Evolutionary conservation across 805 yeast species (phyloP).

Genomic region (Saturnispora gosingensis): DNA sequence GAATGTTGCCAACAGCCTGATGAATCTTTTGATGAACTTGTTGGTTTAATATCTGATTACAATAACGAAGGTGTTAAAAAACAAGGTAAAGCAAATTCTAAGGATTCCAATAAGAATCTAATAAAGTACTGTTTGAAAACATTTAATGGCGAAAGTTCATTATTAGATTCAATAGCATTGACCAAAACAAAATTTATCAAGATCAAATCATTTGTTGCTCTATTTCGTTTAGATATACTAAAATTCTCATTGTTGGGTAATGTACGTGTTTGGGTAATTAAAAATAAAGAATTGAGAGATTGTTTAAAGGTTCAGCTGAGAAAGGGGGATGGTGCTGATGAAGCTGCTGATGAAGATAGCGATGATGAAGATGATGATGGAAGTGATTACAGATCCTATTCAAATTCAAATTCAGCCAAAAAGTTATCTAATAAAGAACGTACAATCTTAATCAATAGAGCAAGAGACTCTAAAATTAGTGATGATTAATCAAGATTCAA

Average conservation of each 20-base stretch:
- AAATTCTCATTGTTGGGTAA: constrained; percentile 46
- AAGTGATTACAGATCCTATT: background rate
- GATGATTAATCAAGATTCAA: background rate
- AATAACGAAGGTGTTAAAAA: constrained; percentile 43
- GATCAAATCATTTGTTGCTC: constrained; percentile 43
- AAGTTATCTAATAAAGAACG: constrained; percentile 4
- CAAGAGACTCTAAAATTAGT: constrained; percentile 4
- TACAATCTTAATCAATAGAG: constrained; percentile 1
- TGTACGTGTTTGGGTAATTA: constrained; percentile 38
- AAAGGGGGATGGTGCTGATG: constrained; percentile 9
- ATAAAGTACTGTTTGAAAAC: background rate
- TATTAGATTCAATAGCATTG: constrained; percentile 26
- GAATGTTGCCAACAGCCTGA: constrained; percentile 38
- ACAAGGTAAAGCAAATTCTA: constrained; percentile 48
- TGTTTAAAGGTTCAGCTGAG: constrained; percentile 14
- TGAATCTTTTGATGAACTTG: constrained; percentile 33
- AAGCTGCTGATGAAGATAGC: constrained; percentile 5
- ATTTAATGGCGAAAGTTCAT: constrained; percentile 20
- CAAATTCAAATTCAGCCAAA: background rate
- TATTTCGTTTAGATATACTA: constrained; percentile 38
- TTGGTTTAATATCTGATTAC: constrained; percentile 37
- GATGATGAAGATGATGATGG: background rate
- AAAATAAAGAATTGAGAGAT: constrained; percentile 18
- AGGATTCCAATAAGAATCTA: background rate
- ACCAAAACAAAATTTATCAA: constrained; percentile 38